Evolutionary conservation across 768 basidiomycete species (phyloP), one percentile per base, ranked within the genome.

Genomic region (Russula ochroleuca): DNA sequence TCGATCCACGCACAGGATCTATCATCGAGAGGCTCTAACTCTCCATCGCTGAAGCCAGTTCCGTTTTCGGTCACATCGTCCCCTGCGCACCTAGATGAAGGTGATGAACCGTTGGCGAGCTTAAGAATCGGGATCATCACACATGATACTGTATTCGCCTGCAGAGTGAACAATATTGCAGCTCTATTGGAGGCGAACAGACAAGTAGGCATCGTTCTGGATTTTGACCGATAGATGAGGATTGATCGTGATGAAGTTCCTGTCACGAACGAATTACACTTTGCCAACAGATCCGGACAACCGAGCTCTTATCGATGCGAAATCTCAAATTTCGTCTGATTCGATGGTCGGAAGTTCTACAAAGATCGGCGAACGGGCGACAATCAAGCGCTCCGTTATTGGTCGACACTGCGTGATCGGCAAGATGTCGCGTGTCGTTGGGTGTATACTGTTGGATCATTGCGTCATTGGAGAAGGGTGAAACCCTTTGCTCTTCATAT

Each of bases 381-480:
- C 78, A 28, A 87, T 97, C 71, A 96, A 86, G 63, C 80, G 80
- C 67, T 78, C 76, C 25, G 73, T 83, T 35, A 76, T 84, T 35
- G 82, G 83, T 28, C 75, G 79, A 41, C 93, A 95, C 72, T 94
- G 92, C 68, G 76, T 85, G 17, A 88, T 95, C 58, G 92, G 92
- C 3, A 88, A 84, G 72, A 87, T 87, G 79, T 88, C 83, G n/a
- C 91, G 85, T 73, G 85, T 98, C 52, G 80, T 79, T 2, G 89
- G 90, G 13, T 94, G 90, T 68, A 82, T 96, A 8, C 72, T 98
- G 25, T 79, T 94, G 67, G 95, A 97, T 71, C 94, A 96, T 70
- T 95, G 94, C 69, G 81, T 90, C 5, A 77, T 98, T 14, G 89
- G 83, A 48, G 93, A 96, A 62, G 92, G 93, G 94, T 93, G 66